Percentiles rank a stretch among this genome's conserved stretches.
Evolutionary conservation across 139 green algal genomes (phyloP).

Genomic region (Nannochloris sp.): DNA sequence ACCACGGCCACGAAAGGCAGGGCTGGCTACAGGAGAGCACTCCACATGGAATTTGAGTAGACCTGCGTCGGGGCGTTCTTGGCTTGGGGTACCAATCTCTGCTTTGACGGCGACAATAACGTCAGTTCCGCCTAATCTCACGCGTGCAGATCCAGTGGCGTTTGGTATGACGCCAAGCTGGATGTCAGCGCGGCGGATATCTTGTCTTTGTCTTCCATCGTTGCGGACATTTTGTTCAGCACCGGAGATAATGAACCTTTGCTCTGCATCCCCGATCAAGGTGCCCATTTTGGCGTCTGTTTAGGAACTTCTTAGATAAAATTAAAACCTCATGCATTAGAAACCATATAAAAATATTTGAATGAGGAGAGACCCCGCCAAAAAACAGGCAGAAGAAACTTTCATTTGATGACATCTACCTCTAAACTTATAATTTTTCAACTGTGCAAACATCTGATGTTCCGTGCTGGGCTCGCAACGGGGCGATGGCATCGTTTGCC

Average conservation of each 20-base stretch:
- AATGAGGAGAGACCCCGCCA: no score
- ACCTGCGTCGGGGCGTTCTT: constrained; percentile 42
- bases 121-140: constrained; percentile 67
- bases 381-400: no score
- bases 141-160: constrained; percentile 63
- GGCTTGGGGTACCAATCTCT: constrained; percentile 38
- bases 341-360: no score
- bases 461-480: no score
- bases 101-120: constrained; percentile 76
- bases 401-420: no score
- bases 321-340: no score
- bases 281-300: no score
- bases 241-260: constrained; percentile 26
- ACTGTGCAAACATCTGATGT: no score
- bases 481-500: no score
- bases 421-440: no score
- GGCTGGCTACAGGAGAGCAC: constrained; percentile 65
- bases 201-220: constrained; percentile 50
- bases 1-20: constrained; percentile 60
- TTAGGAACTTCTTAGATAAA: no score
- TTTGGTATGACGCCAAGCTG: constrained; percentile 65
- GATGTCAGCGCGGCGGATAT: constrained; percentile 52
- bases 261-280: not conserved
- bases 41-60: constrained; percentile 59
- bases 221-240: constrained; percentile 26